Conservation (phyloP, 1,284 basidiomycete species). For the Melampsora americana region DNA sequence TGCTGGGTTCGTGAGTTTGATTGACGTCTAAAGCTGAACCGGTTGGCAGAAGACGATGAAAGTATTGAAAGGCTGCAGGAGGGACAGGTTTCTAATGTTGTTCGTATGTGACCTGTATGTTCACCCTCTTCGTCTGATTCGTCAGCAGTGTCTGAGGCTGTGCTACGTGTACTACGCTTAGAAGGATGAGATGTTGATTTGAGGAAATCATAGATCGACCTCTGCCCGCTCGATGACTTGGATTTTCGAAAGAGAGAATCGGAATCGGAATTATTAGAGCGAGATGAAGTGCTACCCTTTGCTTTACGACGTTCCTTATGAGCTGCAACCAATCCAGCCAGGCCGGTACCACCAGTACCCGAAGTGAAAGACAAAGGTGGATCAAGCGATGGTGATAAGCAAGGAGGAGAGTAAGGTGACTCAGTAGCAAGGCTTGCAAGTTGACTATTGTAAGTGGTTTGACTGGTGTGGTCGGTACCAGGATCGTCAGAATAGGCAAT, state of each 20-base stretch:
- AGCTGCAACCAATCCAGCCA: slow-evolving; percentile 7
- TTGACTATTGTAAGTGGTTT: too few species aligned
- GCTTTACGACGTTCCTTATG: slow-evolving; percentile 1
- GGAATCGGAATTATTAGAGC: background rate
- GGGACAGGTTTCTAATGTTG: background rate
- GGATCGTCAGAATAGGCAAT: background rate
- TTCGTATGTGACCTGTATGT: background rate
- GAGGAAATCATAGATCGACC: slow-evolving; percentile 5
- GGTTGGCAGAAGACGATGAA: too few species aligned
- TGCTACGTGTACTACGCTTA: background rate
- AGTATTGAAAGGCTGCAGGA: background rate
- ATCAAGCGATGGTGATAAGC: background rate
- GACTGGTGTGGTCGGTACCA: background rate
- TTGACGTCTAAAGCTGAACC: too few species aligned
- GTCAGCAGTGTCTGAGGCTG: too few species aligned
- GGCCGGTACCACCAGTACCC: background rate
- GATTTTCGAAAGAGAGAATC: background rate
- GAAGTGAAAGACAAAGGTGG: background rate
- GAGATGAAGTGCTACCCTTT: background rate
- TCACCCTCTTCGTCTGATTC: slow-evolving; percentile 7
- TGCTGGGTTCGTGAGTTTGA: background rate
- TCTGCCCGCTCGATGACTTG: background rate
- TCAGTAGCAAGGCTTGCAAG: background rate
- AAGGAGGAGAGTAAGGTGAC: background rate
- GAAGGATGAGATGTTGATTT: background rate